Conservation (phyloP, 2,329 filamentous ascomycete genomes). For the Neofusicoccum parvum region DNA sequence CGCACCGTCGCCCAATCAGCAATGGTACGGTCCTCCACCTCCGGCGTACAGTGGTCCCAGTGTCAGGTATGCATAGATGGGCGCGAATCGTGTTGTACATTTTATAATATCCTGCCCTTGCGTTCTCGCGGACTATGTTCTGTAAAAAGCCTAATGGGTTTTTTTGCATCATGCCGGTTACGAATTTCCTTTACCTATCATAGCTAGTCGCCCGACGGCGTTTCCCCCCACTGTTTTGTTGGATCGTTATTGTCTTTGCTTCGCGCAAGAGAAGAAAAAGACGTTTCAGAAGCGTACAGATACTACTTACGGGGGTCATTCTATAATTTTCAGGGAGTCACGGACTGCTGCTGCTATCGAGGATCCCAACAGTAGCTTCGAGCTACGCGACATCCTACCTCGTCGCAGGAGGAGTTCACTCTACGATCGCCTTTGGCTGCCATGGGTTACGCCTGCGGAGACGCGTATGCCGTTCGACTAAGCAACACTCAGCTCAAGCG, state of each 20-base stretch:
- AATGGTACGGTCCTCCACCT: constrained; percentile 7
- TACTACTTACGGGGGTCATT: neutral
- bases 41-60: neutral
- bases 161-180: neutral
- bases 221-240: neutral
- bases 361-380: neutral
- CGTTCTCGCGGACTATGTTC: neutral
- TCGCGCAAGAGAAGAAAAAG: no score
- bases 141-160: neutral
- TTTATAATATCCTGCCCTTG: neutral
- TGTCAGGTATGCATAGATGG: constrained; percentile 3
- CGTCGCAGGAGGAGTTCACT: no score
- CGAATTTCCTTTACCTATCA: neutral
- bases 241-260: neutral
- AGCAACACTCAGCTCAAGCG: neutral
- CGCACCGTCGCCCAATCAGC: neutral
- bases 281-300: neutral
- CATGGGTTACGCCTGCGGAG: neutral
- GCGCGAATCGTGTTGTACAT: neutral
- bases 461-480: constrained; percentile 1
- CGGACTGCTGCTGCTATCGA: no score
- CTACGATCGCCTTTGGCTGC: neutral
- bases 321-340: neutral
- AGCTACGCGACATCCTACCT: neutral
- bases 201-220: neutral